Conservation (phyloP, 1,284 basidiomycete genomes). For the Golubevia pallescens region DNA sequence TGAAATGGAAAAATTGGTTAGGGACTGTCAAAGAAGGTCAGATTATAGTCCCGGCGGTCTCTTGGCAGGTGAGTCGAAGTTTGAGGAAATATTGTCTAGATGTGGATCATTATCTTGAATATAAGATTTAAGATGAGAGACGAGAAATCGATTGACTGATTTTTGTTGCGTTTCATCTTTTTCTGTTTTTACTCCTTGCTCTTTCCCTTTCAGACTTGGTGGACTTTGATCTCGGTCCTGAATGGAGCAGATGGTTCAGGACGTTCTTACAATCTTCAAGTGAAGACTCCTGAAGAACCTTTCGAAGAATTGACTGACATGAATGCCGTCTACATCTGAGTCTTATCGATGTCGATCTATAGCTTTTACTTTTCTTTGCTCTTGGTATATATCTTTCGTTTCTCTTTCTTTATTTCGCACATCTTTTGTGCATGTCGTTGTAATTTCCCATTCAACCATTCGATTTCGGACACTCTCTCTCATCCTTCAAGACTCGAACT, state of each 20-base stretch:
- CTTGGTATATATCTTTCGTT: no score
- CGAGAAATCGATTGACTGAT: no score
- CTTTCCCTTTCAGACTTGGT: constrained; percentile 32
- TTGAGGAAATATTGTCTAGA: no score
- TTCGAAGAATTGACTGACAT: constrained; percentile 37
- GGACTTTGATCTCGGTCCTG: constrained; percentile 53
- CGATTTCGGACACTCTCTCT: no score
- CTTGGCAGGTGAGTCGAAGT: constrained; percentile 30
- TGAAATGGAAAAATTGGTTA: constrained; percentile 46
- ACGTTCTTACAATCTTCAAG: constrained; percentile 46
- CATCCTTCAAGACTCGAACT: no score
- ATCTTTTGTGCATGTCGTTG: no score
- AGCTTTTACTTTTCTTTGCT: no score
- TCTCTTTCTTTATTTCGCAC: no score
- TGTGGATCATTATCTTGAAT: no score
- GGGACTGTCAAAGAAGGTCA: constrained; percentile 32
- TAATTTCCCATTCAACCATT: no score
- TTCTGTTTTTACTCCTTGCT: neutral
- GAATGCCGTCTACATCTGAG: constrained; percentile 41
- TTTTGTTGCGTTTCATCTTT: neutral
- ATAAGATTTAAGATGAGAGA: no score
- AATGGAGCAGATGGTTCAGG: constrained; percentile 54
- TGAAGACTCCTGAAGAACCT: constrained; percentile 43
- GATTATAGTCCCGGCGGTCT: constrained; percentile 44
- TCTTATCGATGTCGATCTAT: no score